Conservation (phyloP, 1,284 basidiomycete species). For the Ustilago nuda region DNA sequence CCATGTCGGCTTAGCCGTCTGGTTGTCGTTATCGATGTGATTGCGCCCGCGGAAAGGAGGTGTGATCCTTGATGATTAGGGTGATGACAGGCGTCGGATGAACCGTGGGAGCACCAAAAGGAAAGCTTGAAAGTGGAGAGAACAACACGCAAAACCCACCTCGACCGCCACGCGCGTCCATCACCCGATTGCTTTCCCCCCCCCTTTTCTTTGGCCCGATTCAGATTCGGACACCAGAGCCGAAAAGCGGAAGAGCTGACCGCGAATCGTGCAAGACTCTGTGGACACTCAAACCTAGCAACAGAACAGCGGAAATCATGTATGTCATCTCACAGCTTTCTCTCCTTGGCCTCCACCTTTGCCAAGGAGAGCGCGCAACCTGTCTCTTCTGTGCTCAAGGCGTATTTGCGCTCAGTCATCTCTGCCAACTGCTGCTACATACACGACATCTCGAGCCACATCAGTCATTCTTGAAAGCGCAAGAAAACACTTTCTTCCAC, state of each 20-base stretch:
- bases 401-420: constrained; percentile 17
- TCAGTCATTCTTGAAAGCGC: background rate
- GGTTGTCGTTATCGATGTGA: background rate
- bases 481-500: background rate
- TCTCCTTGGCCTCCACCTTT: constrained; percentile 11
- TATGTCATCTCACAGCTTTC: background rate
- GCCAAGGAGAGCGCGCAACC: background rate
- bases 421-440: background rate
- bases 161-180: constrained; percentile 2
- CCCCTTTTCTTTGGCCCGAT: background rate
- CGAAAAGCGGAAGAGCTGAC: background rate
- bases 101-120: background rate
- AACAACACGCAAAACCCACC: constrained; percentile 20
- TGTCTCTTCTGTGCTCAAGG: background rate
- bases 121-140: constrained; percentile 18
- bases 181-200: background rate
- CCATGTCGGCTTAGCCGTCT: too few relatives aligned
- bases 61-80: background rate
- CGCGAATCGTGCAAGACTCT: constrained; percentile 17
- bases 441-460: constrained; percentile 36
- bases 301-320: constrained; percentile 22
- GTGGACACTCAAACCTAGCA: background rate
- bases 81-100: background rate
- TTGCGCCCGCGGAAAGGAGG: background rate
- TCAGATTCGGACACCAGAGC: background rate